phyloP scores from a whole-genome alignment of 805 yeast species.

The Pichia nakasei region DNA sequence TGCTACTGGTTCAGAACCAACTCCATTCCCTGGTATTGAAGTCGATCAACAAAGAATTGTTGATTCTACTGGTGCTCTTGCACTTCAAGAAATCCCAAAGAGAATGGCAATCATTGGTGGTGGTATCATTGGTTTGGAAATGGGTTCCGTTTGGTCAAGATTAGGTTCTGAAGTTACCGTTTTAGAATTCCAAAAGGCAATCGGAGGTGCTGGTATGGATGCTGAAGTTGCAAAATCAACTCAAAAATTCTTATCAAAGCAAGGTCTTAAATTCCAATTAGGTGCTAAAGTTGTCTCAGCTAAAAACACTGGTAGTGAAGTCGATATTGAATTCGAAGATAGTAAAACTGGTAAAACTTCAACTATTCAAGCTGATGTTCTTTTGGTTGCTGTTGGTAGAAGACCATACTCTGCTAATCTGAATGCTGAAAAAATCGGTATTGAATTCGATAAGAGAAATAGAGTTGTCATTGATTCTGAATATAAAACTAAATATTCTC shows the following conservation, averaged over 20 bases:
- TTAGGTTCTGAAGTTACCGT: conserved; percentile 94
- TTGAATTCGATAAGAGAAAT: conserved; percentile 87
- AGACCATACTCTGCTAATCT: conserved; percentile 92
- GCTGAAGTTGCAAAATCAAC: conserved; percentile 85
- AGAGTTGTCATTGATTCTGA: conserved; percentile 90
- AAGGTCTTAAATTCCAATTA: conserved; percentile 88
- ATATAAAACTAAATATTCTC: conserved; percentile 85
- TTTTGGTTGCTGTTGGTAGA: conserved; percentile 97
- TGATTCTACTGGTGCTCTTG: conserved; percentile 85
- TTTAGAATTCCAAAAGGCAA: conserved; percentile 78
- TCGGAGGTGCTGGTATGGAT: conserved; percentile 99
- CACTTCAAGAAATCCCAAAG: conserved; percentile 86
- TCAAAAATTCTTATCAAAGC: conserved; percentile 86
- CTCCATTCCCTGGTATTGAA: conserved; percentile 97
- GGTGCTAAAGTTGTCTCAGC: conserved; percentile 89
- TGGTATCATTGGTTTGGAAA: conserved; percentile 98
- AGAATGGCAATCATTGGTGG: conserved; percentile 92
- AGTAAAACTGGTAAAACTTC: conserved; percentile 79
- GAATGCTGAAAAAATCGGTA: conserved; percentile 78
- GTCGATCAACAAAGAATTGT: conserved; percentile 97
- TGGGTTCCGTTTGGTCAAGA: conserved; percentile 97
- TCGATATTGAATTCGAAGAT: conserved; percentile 80
- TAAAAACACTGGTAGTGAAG: conserved; percentile 76
- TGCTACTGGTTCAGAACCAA: conserved; percentile 98
- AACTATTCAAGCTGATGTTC: conserved; percentile 78